phyloP scores from a whole-genome alignment of 106 monocot species.

The Xerophyta viscosa region DNA sequence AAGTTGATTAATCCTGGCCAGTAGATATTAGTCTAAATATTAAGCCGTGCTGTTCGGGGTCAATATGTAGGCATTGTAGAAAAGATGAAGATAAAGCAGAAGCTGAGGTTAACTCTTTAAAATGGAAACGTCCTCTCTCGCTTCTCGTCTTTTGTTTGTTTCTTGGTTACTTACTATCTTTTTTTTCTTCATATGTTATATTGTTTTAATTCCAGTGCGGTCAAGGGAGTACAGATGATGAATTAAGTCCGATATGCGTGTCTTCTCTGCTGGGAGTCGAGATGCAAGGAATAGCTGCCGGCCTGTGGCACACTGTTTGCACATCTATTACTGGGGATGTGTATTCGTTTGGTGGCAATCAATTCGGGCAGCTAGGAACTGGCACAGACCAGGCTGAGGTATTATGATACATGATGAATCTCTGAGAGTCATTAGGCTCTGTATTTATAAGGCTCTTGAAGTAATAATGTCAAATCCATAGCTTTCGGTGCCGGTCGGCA shows the following conservation, averaged over 20 bases:
- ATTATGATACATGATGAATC: background rate
- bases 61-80: conserved; percentile 60
- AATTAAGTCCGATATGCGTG: conserved; percentile 86
- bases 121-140: conserved; percentile 20
- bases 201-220: conserved; percentile 75
- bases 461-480: too few relatives aligned
- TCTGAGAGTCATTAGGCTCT: too few relatives aligned
- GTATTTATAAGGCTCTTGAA: too few relatives aligned
- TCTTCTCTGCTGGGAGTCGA: conserved; percentile 77
- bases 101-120: conserved; percentile 53
- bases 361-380: conserved; percentile 94
- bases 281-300: conserved; percentile 66
- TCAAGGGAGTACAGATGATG: conserved; percentile 86
- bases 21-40: conserved; percentile 17
- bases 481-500: too few relatives aligned
- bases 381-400: conserved; percentile 95
- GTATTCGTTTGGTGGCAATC: conserved; percentile 96
- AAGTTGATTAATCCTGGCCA: too few relatives aligned
- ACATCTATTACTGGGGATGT: conserved; percentile 75
- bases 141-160: conserved; percentile 6
- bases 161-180: background rate
- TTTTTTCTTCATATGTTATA: conserved; percentile 7
- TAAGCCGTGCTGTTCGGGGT: conserved; percentile 49
- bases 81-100: conserved; percentile 66
- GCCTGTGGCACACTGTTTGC: conserved; percentile 94